A percentile compares a stretch with the other conserved stretches of the same genome.
phyloP scores from a whole-genome alignment of 352 stramenopile genomes.

The Phytophthora pinifolia region DNA sequence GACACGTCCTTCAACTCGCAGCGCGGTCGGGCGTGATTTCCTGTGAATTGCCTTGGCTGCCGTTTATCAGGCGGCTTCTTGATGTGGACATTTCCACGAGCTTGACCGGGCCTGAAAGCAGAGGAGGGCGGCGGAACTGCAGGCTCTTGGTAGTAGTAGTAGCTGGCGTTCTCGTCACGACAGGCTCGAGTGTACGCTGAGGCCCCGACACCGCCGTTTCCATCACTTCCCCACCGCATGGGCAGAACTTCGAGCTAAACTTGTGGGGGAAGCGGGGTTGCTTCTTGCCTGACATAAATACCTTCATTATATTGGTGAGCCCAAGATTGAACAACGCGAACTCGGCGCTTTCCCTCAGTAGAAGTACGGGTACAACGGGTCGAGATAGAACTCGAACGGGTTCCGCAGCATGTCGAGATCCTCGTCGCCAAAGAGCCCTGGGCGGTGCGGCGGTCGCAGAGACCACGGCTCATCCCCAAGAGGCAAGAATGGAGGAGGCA shows the following conservation, averaged over 20 bases:
- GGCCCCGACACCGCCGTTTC: conserved; percentile 12
- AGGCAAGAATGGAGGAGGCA: conserved; percentile 24
- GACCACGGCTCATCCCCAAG: conserved; percentile 13
- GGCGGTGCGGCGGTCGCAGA: conserved; percentile 9
- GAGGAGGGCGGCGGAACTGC: conserved; percentile 2
- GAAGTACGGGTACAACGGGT: conserved; percentile 13
- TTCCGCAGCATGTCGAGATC: conserved; percentile 15
- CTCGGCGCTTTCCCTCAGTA: conserved; percentile 11
- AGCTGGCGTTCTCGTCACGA: conserved; percentile 20
- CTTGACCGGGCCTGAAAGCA: conserved; percentile 1
- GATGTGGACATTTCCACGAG: neutral
- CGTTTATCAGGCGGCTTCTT: conserved; percentile 27
- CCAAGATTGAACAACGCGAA: conserved; percentile 14
- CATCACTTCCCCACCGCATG: conserved; percentile 29
- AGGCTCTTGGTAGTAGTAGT: conserved; percentile 31
- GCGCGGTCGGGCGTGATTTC: conserved; percentile 4
- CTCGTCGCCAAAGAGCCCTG: conserved; percentile 16
- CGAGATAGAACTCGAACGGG: conserved; percentile 17
- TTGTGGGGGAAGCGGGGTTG: conserved; percentile 8
- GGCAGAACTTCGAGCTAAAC: neutral
- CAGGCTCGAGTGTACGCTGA: conserved; percentile 20
- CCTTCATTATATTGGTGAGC: neutral
- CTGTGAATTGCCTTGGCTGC: neutral
- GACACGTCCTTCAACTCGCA: neutral
- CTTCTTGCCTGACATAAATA: conserved; percentile 19